Conservation (phyloP, 768 basidiomycete genomes). For the Pilatotrama ljubarskyi region DNA sequence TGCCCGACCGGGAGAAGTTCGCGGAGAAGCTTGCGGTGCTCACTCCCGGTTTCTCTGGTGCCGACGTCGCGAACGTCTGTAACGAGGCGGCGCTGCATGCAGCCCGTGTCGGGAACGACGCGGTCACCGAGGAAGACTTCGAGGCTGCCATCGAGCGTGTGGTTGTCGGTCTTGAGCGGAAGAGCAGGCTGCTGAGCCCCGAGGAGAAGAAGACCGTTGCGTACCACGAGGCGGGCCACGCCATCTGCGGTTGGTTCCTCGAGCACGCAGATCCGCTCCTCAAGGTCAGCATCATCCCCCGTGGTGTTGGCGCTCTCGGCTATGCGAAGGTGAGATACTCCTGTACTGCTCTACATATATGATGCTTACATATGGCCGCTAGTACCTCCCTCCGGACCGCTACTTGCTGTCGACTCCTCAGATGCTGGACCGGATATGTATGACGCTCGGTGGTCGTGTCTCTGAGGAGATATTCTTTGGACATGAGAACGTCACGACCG, state of each 20-base stretch:
- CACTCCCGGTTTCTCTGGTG: conserved; percentile 97
- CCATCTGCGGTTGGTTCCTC: conserved; percentile 97
- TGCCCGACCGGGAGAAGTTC: conserved; percentile 54
- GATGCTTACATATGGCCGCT: background rate
- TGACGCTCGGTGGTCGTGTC: conserved; percentile 97
- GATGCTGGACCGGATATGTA: conserved; percentile 93
- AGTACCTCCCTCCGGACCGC: conserved; percentile 95
- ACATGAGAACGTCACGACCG: conserved; percentile 88
- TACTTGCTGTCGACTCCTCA: conserved; percentile 96
- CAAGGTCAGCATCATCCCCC: conserved; percentile 98
- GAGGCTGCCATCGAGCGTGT: conserved; percentile 98
- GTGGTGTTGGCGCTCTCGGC: conserved; percentile 92
- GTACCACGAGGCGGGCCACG: conserved; percentile 99
- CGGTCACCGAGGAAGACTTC: conserved; percentile 82
- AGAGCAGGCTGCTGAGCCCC: conserved; percentile 86
- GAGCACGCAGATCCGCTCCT: conserved; percentile 96
- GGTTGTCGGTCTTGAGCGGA: conserved; percentile 94
- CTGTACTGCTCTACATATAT: background rate
- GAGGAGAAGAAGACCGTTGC: conserved; percentile 99
- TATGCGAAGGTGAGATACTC: conserved; percentile 77
- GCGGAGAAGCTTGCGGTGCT: conserved; percentile 94
- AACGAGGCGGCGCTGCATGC: conserved; percentile 97
- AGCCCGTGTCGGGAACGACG: conserved; percentile 80
- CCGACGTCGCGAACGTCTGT: conserved; percentile 98
- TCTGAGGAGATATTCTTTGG: conserved; percentile 99